phyloP scores from a whole-genome alignment of 805 yeast genomes.

The Metschnikowia gelsemii region DNA sequence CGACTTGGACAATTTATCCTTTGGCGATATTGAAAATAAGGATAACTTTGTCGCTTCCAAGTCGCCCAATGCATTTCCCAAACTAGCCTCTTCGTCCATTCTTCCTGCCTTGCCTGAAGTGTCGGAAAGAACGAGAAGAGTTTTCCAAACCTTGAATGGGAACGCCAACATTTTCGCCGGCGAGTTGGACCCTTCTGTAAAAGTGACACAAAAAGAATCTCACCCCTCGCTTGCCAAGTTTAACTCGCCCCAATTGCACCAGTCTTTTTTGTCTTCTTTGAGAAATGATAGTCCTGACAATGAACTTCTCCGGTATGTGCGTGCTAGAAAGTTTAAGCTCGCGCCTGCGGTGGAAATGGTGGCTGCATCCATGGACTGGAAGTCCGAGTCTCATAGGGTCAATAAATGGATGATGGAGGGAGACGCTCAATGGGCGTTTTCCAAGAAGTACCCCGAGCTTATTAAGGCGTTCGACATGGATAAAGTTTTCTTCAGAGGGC shows the following conservation, averaged over 20 bases:
- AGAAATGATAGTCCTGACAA: slow-evolving; percentile 21
- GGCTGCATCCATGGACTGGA: slow-evolving; percentile 20
- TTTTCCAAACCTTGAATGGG: slow-evolving; percentile 14
- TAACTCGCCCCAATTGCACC: slow-evolving; percentile 18
- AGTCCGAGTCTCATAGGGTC: slow-evolving; percentile 24
- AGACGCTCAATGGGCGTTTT: slow-evolving; percentile 13
- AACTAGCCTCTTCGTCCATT: slow-evolving; percentile 11
- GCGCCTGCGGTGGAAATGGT: slow-evolving; percentile 16
- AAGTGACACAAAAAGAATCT: slow-evolving; percentile 7
- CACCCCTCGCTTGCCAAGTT: slow-evolving; percentile 13
- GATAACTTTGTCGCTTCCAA: slow-evolving; percentile 15
- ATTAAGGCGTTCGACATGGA: slow-evolving; percentile 19
- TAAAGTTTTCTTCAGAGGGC: slow-evolving; percentile 19
- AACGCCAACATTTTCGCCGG: slow-evolving; percentile 15
- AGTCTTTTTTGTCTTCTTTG: slow-evolving; percentile 15
- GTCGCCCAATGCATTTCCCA: slow-evolving; percentile 16
- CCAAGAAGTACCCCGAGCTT: slow-evolving; percentile 18
- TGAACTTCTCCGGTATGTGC: slow-evolving; percentile 19
- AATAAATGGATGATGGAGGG: slow-evolving; percentile 22
- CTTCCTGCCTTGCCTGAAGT: slow-evolving; percentile 13
- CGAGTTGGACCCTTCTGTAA: slow-evolving; percentile 14
- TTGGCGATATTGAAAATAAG: slow-evolving; percentile 13
- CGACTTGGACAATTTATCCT: slow-evolving; percentile 16
- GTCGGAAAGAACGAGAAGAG: slow-evolving; percentile 13
- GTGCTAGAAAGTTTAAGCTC: slow-evolving; percentile 21